phyloP scores from a whole-genome alignment of 1,139 yeast genomes.

The Taiozyma onychis region DNA sequence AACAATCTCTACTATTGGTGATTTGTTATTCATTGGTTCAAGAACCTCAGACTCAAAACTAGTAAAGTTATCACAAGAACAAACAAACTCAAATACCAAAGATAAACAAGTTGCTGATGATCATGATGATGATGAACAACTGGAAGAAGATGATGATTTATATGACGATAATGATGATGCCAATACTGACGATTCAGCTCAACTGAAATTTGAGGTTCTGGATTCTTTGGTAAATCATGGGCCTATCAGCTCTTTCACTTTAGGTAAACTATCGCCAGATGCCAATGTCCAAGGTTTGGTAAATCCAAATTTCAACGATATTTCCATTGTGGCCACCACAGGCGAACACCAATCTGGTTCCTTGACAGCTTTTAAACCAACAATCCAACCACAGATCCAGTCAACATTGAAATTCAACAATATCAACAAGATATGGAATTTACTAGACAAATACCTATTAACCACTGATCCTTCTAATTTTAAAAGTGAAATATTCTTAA shows the following conservation, averaged over 20 bases:
- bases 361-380: slow-evolving; percentile 56
- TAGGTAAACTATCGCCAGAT: slow-evolving; percentile 58
- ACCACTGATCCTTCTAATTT: slow-evolving; percentile 64
- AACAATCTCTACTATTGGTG: slow-evolving; percentile 17
- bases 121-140: slow-evolving; percentile 26
- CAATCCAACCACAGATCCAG: slow-evolving; percentile 58
- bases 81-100: slow-evolving; percentile 26
- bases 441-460: slow-evolving; percentile 48
- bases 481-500: slow-evolving; percentile 70
- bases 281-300: slow-evolving; percentile 52
- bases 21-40: slow-evolving; percentile 38
- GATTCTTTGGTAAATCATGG: slow-evolving; percentile 67
- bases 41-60: slow-evolving; percentile 36
- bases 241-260: slow-evolving; percentile 64
- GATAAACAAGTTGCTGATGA: slow-evolving; percentile 21
- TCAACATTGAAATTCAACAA: slow-evolving; percentile 72
- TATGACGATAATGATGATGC: slow-evolving; percentile 30
- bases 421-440: slow-evolving; percentile 71
- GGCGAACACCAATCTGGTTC: slow-evolving; percentile 57
- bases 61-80: slow-evolving; percentile 16
- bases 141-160: slow-evolving; percentile 28
- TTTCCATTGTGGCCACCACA: slow-evolving; percentile 63
- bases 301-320: slow-evolving; percentile 62
- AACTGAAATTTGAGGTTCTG: slow-evolving; percentile 32
- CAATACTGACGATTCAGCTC: slow-evolving; percentile 16